Base-by-base conservation (phyloP, 352 stramenopile genomes). In the Pythium volutum region DNA sequence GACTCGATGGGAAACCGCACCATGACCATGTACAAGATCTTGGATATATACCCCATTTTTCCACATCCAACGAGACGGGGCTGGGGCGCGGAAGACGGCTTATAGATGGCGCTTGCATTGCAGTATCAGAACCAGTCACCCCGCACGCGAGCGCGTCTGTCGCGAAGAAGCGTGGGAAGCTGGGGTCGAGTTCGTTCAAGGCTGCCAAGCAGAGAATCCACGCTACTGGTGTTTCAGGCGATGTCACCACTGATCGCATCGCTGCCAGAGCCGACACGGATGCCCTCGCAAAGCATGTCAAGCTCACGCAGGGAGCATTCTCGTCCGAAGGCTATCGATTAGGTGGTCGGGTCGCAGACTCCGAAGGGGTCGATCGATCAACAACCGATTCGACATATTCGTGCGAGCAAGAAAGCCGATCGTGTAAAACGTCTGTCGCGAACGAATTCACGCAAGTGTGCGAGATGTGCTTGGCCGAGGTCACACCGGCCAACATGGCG, bases 401-500 rank as follows among this genome's bases (percentile, higher is more conserved):
- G 4, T 2, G 33, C 3, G 15, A 38, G 26, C 25, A 48, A 33
- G 2, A 29, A 49, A 22, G 22, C 16, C 12, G 11, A 27, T 9
- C n/a, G 3, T 25, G 1, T 9, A 8, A 22, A 16, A 25, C 15
- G 4, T 11, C 31, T 5, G 2, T 12, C n/a, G 0, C 46, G 31
- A 49, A 27, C 42, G 20, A 31, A 3, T 22, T 15, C 29, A 15
- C 26, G 23, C 14, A 23, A 36, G 25, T 38, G 1, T 43, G 53
- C 33, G 18, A 41, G n/a, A 34, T 58, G 36, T 67, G 38, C 26
- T 82, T 86, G 12, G 47, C 66, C 15, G 63, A 79, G 23, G 45
- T 88, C 12, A 63, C 70, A 1, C 25, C 20, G 14, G 18, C 48
- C 11, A 78, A 74, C 6, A 59, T 70, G 36, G 67, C 79, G 23